phyloP scores from a whole-genome alignment of 805 yeast genomes.

The Lipomyces sp. region DNA sequence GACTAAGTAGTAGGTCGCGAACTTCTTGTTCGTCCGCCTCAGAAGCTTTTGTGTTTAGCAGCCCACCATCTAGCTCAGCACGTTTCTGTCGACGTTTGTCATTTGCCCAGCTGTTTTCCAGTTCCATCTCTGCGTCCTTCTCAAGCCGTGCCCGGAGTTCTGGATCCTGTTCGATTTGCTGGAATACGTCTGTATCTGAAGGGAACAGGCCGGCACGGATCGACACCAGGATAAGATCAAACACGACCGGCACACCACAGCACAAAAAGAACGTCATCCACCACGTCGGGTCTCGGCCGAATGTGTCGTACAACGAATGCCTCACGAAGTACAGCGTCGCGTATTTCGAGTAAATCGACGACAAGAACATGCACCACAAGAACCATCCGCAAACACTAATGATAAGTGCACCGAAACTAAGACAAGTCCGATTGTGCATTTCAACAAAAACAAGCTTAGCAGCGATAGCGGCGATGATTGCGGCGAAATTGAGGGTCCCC shows the following conservation, averaged over 20 bases:
- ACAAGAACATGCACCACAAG: conserved; percentile 78
- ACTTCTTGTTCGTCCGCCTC: conserved; percentile 9
- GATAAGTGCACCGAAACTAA: conserved; percentile 66
- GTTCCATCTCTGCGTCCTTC: conserved; percentile 68
- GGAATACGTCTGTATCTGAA: conserved; percentile 79
- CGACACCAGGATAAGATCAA: conserved; percentile 69
- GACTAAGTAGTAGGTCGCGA: conserved; percentile 13
- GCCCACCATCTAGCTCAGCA: conserved; percentile 11
- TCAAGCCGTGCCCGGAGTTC: conserved; percentile 73
- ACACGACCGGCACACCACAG: conserved; percentile 60
- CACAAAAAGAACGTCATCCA: conserved; percentile 78
- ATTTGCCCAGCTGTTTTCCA: conserved; percentile 80
- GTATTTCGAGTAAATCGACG: conserved; percentile 63
- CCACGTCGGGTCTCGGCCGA: conserved; percentile 82
- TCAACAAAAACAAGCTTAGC: conserved; percentile 81
- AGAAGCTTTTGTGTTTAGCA: not conserved
- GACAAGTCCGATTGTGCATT: conserved; percentile 69
- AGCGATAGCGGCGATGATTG: conserved; percentile 72
- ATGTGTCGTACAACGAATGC: conserved; percentile 67
- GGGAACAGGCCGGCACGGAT: conserved; percentile 62
- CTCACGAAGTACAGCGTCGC: conserved; percentile 64
- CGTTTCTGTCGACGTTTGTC: conserved; percentile 33
- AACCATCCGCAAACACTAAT: conserved; percentile 85
- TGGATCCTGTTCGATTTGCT: conserved; percentile 71
- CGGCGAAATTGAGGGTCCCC: conserved; percentile 76